Base-by-base conservation (phyloP, 805 yeast genomes). In the Candida nemodendra region DNA sequence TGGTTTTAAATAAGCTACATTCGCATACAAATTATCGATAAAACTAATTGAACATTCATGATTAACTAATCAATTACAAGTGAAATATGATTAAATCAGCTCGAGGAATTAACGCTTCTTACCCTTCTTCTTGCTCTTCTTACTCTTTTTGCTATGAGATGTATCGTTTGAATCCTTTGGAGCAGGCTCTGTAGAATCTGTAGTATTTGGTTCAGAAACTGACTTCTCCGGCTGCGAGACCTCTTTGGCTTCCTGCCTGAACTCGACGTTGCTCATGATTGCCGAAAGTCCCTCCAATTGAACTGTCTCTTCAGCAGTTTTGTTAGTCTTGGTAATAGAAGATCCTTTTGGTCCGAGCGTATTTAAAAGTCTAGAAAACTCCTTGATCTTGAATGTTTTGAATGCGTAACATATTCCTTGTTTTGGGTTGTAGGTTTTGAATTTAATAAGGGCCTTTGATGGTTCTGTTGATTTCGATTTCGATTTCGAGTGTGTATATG, bases 321-420 rank as follows among this genome's bases (percentile, higher is more conserved):
- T 38, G n/a, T 17, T 24, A 8, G 32, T 49, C 34, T 54, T 51
- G 18, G 63, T 56, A 9, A 66, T 56, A 30, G 64, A 65, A 34
- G 80, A 49, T 12, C 64, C 82, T 37, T 71, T 65, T 4, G 89
- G 89, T 0, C 95, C 95, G 32, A 88, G 54, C 5, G 85, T 83
- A 33, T 85, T 75, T 56, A 85, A 64, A 16, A 88, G 55, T 48
- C 90, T 73, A 17, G 86, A 78, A 30, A 89, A 73, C 58, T 88
- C 95, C 56, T 87, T 86, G 32, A 72, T 62, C 47, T 81, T 81
- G 45, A 66, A 64, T 1, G 91, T 79, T 42, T 66, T 69, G 55
- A 70, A 77, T 43, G 69, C 72, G 59, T 80, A 73, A 42, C 80
- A 71, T 27, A 79, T 69, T 6, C 90, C 90, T 13, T 78, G 66